These are phyloP conservation scores for Apiospora rasikravindrae DNA, from an alignment of 2,329 filamentous ascomycete genomes.

Conservation along the genomic window DNA sequence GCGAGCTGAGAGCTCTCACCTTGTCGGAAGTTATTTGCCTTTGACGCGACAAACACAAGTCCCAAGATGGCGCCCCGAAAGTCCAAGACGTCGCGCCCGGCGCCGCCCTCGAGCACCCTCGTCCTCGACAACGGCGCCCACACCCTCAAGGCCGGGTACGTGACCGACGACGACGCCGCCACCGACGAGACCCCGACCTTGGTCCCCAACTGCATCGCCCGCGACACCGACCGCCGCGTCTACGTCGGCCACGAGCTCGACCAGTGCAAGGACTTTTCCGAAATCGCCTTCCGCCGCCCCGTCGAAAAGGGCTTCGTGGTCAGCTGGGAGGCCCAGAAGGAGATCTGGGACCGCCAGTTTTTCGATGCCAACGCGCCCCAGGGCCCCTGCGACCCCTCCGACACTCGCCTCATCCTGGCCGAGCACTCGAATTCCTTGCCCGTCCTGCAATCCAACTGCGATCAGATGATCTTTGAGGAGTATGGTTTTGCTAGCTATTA, in stretches of 20 bases:
- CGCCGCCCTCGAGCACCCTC: conserved; percentile 70
- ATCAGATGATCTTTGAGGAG: conserved; percentile 97
- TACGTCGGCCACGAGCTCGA: conserved; percentile 83
- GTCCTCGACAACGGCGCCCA: conserved; percentile 93
- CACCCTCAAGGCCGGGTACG: conserved; percentile 89
- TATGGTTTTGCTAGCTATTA: conserved; percentile 91
- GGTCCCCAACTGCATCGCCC: conserved; percentile 88
- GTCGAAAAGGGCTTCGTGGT: conserved; percentile 95
- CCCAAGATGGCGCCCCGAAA: conserved; percentile 46
- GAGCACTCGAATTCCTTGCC: conserved; percentile 86
- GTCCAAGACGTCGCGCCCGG: conserved; percentile 55
- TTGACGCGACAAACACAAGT: neutral
- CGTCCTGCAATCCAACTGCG: conserved; percentile 84
- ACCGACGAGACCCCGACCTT: conserved; percentile 60
- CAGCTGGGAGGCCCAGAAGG: conserved; percentile 95
- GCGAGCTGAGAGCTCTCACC: neutral
- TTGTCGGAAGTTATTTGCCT: neutral
- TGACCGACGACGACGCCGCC: conserved; percentile 46
- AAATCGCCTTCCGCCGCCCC: conserved; percentile 83
- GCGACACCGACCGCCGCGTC: conserved; percentile 77
- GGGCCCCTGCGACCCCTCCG: conserved; percentile 71
- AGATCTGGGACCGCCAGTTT: conserved; percentile 92
- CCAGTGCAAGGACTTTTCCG: conserved; percentile 85
- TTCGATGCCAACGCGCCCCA: conserved; percentile 71
- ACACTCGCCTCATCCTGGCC: conserved; percentile 83